These are phyloP conservation scores for Macrolepiota fuliginosa DNA, from an alignment of 768 basidiomycete species.

Conservation along the genomic window DNA sequence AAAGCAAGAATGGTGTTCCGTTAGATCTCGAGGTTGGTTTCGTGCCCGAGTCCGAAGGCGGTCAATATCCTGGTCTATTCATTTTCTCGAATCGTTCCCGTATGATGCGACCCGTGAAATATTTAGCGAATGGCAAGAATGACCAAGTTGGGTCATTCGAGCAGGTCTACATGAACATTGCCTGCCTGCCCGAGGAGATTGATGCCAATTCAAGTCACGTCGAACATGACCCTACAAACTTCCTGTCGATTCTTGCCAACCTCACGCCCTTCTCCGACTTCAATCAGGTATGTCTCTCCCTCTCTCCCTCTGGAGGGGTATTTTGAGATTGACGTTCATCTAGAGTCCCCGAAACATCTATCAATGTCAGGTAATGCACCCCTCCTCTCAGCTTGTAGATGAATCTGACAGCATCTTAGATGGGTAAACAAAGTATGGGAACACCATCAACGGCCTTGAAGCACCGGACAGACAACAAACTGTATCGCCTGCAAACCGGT, in stretches of 20 bases:
- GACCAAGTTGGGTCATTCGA: slow-evolving; percentile 97
- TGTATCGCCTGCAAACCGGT: slow-evolving; percentile 93
- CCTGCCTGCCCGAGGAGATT: slow-evolving; percentile 86
- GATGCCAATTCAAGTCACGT: slow-evolving; percentile 81
- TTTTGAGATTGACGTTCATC: slow-evolving; percentile 10
- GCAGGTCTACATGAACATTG: slow-evolving; percentile 99
- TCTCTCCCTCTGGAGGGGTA: slow-evolving; percentile 1
- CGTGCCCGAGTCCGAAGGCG: slow-evolving; percentile 85
- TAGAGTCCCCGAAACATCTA: slow-evolving; percentile 91
- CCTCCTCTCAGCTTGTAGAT: slow-evolving; percentile 9
- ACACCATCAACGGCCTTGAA: slow-evolving; percentile 90
- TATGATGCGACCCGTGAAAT: slow-evolving; percentile 99
- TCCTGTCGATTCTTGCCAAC: slow-evolving; percentile 95
- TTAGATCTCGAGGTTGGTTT: slow-evolving; percentile 93
- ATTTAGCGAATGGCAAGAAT: slow-evolving; percentile 76
- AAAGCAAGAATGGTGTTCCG: slow-evolving; percentile 76
- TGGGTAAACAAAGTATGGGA: slow-evolving; percentile 99
- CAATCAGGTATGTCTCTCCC: slow-evolving; percentile 76
- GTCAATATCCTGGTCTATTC: slow-evolving; percentile 96
- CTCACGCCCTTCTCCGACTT: slow-evolving; percentile 99
- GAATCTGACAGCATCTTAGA: slow-evolving; percentile 42
- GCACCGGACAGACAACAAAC: slow-evolving; percentile 97
- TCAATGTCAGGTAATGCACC: slow-evolving; percentile 72
- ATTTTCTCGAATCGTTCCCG: slow-evolving; percentile 83
- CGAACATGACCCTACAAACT: slow-evolving; percentile 92